phyloP scores from a whole-genome alignment of 352 stramenopile species.

The Globisporangium ultimum region DNA sequence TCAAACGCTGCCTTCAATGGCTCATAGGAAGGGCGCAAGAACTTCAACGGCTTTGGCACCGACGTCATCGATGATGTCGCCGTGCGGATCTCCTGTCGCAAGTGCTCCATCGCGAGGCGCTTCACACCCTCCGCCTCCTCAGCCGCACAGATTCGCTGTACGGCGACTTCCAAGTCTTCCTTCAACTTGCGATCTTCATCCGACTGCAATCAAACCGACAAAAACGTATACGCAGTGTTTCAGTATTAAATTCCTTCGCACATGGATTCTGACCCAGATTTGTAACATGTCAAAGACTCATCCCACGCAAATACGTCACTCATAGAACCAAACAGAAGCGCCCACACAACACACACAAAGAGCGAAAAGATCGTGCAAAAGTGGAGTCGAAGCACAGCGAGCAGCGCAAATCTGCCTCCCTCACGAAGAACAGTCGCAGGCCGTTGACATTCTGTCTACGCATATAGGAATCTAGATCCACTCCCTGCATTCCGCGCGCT shows the following conservation, averaged over 20 bases:
- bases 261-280: neutral
- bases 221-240: neutral
- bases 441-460: too few species aligned
- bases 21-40: constrained; percentile 95
- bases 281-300: neutral
- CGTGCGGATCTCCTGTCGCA: constrained; percentile 95
- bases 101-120: constrained; percentile 92
- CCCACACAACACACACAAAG: neutral
- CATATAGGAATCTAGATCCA: too few species aligned
- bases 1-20: constrained; percentile 86
- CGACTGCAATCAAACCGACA: constrained; percentile 36
- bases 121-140: constrained; percentile 67
- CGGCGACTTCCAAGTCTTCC: constrained; percentile 89
- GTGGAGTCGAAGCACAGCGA: too few species aligned
- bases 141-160: constrained; percentile 71
- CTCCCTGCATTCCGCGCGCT: too few species aligned
- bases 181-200: constrained; percentile 93
- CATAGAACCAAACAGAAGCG: neutral
- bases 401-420: too few species aligned
- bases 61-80: constrained; percentile 99
- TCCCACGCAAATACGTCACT: neutral
- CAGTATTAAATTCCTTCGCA: neutral
- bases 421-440: too few species aligned
- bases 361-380: neutral
- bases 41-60: constrained; percentile 99